A percentile compares a stretch with the other conserved stretches of the same genome.
Conservation (phyloP, 306 rosid genomes). For the Sophora flavescens region DNA sequence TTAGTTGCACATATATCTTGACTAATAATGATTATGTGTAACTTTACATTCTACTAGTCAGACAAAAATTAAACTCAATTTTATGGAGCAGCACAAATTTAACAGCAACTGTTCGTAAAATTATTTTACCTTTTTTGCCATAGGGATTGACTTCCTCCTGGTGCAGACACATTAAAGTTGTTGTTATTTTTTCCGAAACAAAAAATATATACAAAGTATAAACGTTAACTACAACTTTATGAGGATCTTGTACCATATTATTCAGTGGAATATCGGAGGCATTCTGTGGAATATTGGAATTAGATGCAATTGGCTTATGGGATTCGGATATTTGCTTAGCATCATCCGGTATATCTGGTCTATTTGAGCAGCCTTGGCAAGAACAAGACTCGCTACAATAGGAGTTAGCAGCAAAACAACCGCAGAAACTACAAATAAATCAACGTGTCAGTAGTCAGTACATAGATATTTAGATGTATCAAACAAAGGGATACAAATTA, state of each 20-base stretch:
- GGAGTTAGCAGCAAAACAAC: slow-evolving; percentile 59
- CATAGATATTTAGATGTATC: not conserved
- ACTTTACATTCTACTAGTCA: not conserved
- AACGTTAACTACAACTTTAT: not conserved
- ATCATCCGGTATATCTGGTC: slow-evolving; percentile 40
- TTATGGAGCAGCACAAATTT: not conserved
- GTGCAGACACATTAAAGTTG: slow-evolving; percentile 8
- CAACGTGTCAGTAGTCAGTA: not conserved
- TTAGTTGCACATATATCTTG: not conserved
- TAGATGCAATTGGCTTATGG: slow-evolving; percentile 62
- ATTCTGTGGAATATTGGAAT: slow-evolving; percentile 51
- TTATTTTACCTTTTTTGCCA: slow-evolving; percentile 55
- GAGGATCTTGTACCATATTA: slow-evolving; percentile 41
- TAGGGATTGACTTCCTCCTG: slow-evolving; percentile 51
- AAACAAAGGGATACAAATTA: no score
- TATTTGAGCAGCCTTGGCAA: slow-evolving; percentile 67
- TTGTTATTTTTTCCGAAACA: slow-evolving; percentile 16
- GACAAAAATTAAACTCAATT: not conserved
- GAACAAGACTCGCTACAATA: slow-evolving; percentile 55
- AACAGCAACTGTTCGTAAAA: not conserved
- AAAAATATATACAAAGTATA: not conserved
- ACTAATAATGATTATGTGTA: not conserved
- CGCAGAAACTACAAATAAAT: slow-evolving; percentile 54
- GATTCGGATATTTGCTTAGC: slow-evolving; percentile 42
- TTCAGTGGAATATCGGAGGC: slow-evolving; percentile 39